Evolutionary conservation across 2,329 filamentous ascomycete genomes (phyloP).

Genomic region (Talaromyces albobiverticillius): DNA sequence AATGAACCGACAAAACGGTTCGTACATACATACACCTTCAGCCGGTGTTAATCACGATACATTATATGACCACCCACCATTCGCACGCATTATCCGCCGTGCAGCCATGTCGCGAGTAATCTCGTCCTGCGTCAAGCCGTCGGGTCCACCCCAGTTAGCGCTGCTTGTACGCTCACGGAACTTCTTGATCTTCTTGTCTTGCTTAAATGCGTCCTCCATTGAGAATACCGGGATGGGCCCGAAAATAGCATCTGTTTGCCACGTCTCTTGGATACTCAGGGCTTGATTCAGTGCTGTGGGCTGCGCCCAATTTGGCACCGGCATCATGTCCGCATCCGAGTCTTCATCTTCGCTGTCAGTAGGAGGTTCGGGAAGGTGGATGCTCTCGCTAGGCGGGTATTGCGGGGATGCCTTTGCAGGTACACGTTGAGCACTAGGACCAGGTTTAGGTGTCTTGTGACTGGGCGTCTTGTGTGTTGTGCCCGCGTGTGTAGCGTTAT

Average conservation of each 20-base stretch:
- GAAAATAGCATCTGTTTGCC: constrained; percentile 77
- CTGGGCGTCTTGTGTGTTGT: constrained; percentile 65
- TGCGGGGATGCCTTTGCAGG: constrained; percentile 68
- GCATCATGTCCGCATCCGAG: constrained; percentile 59
- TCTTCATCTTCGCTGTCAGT: constrained; percentile 92
- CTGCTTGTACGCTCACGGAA: constrained; percentile 90
- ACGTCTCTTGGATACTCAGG: constrained; percentile 75
- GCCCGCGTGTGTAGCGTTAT: constrained; percentile 50
- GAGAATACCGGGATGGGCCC: constrained; percentile 82
- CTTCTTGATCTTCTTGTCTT: constrained; percentile 82
- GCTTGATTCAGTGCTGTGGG: constrained; percentile 75
- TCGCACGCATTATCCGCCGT: constrained; percentile 72
- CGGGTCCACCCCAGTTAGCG: constrained; percentile 85
- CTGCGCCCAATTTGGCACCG: constrained; percentile 80
- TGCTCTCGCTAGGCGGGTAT: constrained; percentile 84
- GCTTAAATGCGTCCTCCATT: constrained; percentile 95
- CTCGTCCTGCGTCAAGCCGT: constrained; percentile 83
- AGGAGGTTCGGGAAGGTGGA: constrained; percentile 90
- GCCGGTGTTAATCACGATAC: constrained; percentile 25
- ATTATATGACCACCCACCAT: constrained; percentile 82
- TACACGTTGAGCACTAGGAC: constrained; percentile 41
- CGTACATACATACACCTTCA: neutral
- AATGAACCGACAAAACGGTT: neutral
- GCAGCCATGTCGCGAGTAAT: constrained; percentile 76
- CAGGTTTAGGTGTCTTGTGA: constrained; percentile 31